Percentiles rank a stretch among this genome's conserved stretches.
phyloP scores from a whole-genome alignment of 345 rosid species.

The Geranium rotundifolium region DNA sequence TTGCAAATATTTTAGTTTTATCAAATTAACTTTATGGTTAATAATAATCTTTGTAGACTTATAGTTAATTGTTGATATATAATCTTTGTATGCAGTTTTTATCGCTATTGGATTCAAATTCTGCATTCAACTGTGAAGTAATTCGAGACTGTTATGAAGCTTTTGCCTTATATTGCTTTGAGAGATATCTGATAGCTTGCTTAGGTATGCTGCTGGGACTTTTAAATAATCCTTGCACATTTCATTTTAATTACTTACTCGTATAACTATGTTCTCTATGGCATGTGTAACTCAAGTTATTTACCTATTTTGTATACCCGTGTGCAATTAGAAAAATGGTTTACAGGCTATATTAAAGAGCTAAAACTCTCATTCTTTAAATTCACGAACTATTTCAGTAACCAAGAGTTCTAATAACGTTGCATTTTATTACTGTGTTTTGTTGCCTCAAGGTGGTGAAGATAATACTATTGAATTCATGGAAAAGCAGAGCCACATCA shows the following conservation, averaged over 20 bases:
- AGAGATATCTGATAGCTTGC: conserved; percentile 97
- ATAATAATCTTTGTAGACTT: not conserved
- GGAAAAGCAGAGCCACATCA: conserved; percentile 67
- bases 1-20: no score
- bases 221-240: not conserved
- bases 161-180: conserved; percentile 94
- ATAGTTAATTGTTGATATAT: conserved; percentile 12
- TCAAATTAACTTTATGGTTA: not conserved
- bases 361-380: no score
- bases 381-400: not conserved
- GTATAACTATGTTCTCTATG: no score
- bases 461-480: conserved; percentile 81
- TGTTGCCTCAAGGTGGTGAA: conserved; percentile 59
- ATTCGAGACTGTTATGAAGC: conserved; percentile 97
- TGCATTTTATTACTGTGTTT: no score
- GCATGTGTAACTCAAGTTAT: no score
- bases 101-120: conserved; percentile 77
- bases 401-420: not conserved
- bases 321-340: no score
- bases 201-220: conserved; percentile 44
- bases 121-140: conserved; percentile 90
- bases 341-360: no score
- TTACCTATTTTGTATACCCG: no score
- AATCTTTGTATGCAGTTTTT: conserved; percentile 51
- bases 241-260: no score